Conservation (phyloP, 78 protist genomes). For the Dictyostelium brefeldianum region DNA sequence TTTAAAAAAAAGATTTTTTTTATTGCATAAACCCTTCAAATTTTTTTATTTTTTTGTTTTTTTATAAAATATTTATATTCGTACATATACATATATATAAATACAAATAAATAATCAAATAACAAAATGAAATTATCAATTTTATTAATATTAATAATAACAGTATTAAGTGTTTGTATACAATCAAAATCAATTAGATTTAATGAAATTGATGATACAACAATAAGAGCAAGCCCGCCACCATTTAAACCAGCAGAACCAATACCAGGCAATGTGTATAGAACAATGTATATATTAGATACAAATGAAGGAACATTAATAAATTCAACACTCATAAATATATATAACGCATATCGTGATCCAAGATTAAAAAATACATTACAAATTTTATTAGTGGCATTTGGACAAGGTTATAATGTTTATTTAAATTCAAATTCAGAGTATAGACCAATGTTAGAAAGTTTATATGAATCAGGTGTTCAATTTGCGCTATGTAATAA, state of each 20-base stretch:
- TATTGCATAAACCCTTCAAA: no score
- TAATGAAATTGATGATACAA: neutral
- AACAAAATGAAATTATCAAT: constrained; percentile 3
- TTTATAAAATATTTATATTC: no score
- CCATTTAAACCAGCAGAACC: constrained; percentile 24
- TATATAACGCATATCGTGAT: constrained; percentile 22
- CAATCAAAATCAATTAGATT: neutral
- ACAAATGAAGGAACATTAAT: neutral
- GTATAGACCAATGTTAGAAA: constrained; percentile 29
- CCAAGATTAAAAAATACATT: constrained; percentile 7
- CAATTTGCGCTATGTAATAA: constrained; percentile 24
- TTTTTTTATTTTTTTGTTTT: no score
- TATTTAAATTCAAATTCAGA: constrained; percentile 22
- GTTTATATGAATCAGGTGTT: neutral
- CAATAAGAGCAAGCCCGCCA: no score
- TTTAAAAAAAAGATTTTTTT: no score
- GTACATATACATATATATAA: neutral
- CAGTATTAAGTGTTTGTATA: neutral
- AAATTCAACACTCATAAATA: constrained; percentile 21
- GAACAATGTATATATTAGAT: constrained; percentile 34
- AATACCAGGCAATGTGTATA: neutral
- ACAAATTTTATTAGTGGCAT: constrained; percentile 2
- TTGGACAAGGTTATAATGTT: constrained; percentile 15
- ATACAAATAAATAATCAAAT: neutral
- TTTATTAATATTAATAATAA: neutral